Evolutionary conservation across 805 yeast species (phyloP), one percentile per base, ranked within the genome.

Genomic region (Hanseniaspora opuntiae): DNA sequence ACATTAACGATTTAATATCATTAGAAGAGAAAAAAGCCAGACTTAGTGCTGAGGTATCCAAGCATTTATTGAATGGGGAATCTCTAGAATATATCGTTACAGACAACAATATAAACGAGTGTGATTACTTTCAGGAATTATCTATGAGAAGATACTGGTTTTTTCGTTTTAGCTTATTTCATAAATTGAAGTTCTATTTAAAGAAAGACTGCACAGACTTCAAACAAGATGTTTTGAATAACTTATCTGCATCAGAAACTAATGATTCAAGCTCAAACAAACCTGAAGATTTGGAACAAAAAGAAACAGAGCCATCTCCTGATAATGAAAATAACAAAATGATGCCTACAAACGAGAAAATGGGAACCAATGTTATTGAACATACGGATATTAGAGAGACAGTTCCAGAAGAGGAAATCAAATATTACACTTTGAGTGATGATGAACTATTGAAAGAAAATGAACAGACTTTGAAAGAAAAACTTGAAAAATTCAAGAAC

Each of bases 381-480:
- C 32, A 17, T n/a, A 36, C 28, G 12, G 28, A 28, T 11, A 44
- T 44, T 30, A 30, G 5, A 19, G n/a, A 16, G 33, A 44, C 28
- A 28, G 33, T 44, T 30, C 19, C 47, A 32, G 47, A 32, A 19
- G 52, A 47, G 20, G 52, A 47, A 5, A n/a, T 14, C 6, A 25
- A 33, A 12, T 39, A 40, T 16, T 48, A 48, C 17, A 12, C 8
- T 12, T 17, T 42, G 10, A 4, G 35, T n/a, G 54, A 54, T 58
- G 32, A 61, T 57, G 42, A 63, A 62, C 35, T 64, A 56, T 35
- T 53, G 41, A 25, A 48, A 54, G 30, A 39, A 61, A 30, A 48
- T 52, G 41, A 44, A 48, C 17, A 46, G 54, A 24, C 55, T 56
- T 30, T 53, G 56, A 4, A 46, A 54, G 22, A 59, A 59, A 56